Evolutionary conservation across 2,329 filamentous ascomycete species (phyloP), one percentile per base, ranked within the genome.

Genomic region (Capronia americana): DNA sequence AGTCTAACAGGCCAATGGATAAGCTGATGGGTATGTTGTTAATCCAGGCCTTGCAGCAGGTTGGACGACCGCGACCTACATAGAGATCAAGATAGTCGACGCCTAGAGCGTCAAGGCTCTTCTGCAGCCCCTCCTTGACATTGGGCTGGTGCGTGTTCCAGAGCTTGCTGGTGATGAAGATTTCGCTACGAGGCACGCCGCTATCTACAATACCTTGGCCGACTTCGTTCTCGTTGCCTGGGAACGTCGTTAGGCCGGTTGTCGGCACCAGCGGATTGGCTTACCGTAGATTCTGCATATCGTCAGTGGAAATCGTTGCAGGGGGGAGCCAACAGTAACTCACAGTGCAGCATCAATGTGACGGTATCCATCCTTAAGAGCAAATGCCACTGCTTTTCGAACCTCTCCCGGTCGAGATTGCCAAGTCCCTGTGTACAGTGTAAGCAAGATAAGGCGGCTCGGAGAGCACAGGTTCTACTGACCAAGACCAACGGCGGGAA

Each of bases 151-250:
- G 86, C 71, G 77, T 82, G 78, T 87, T 88, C 87, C 87, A 90
- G 58, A 94, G 86, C 85, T 95, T 95, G 73, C 90, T 92, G 57
- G 91, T 94, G 63, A 91, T 78, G 84, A 86, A 91, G 75, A 91
- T 86, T 72, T 90, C 80, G 62, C 84, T 80, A 26, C 89, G 84
- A 14, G 87, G 84, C 0, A 91, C 84, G 26, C 87, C 87, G 38
- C 86, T 85, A 66, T 88, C 84, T 70, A 81, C 82, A 75, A 91
- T 88, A 60, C 87, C 89, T 60, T 83, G 78, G 66, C 89, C 88
- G 24, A 91, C 88, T 74, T 90, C 88, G 62, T 80, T 79, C 77
- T 91, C 91, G 79, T 94, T 94, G 76, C 87, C 88, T 77, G 94
- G 94, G 61, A 58, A 74, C 66, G 65, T 72, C 50, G 26, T 20